Conservation (phyloP, 805 yeast species). For the Grigorovia transvaalensis region DNA sequence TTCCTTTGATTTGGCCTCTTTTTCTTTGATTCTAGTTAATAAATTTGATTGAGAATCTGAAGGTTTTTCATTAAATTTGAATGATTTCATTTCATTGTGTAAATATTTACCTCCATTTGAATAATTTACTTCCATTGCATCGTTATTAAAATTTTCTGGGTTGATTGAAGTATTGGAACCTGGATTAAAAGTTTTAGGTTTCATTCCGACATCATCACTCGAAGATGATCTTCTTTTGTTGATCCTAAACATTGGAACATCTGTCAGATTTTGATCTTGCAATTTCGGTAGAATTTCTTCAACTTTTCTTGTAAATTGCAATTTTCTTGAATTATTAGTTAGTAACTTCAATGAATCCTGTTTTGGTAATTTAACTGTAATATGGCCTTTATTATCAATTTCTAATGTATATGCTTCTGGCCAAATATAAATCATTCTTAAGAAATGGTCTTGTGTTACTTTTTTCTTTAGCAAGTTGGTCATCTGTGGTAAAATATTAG, state of each 20-base stretch:
- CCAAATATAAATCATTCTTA: constrained; percentile 23
- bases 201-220: constrained; percentile 5
- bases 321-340: constrained; percentile 19
- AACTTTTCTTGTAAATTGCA: constrained; percentile 18
- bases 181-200: not conserved
- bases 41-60: constrained; percentile 18
- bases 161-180: not conserved
- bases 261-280: not conserved
- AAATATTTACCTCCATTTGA: not conserved
- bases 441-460: constrained; percentile 16
- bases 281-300: constrained; percentile 9
- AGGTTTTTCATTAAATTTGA: constrained; percentile 7
- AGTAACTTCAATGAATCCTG: not conserved
- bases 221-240: constrained; percentile 15
- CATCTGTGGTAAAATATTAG: constrained; percentile 20
- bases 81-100: not conserved
- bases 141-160: too few species aligned
- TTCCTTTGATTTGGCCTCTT: constrained; percentile 20
- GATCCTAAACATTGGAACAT: constrained; percentile 17
- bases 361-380: constrained; percentile 10
- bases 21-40: constrained; percentile 20
- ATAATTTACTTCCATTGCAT: too few species aligned
- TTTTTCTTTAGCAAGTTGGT: constrained; percentile 22
- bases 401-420: constrained; percentile 19
- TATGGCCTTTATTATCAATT: constrained; percentile 14